A percentile compares a stretch with the other conserved stretches of the same genome.
These are phyloP conservation scores for Avena atlantica DNA, from an alignment of 176 grass and related monocot genomes.

Conservation along the genomic window DNA sequence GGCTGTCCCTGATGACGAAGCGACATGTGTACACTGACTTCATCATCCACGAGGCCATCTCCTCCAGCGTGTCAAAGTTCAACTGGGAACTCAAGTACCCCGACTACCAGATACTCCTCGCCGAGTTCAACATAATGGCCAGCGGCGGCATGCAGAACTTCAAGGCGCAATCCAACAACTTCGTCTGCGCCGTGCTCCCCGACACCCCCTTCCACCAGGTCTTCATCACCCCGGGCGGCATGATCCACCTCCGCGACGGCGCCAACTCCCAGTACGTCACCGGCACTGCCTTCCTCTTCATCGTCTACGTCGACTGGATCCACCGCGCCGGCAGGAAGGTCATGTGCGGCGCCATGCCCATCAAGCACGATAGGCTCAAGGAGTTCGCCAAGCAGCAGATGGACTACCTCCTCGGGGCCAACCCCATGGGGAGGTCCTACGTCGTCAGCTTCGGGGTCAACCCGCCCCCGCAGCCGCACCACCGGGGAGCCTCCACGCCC, in stretches of 20 bases:
- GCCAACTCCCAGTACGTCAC: constrained; percentile 97
- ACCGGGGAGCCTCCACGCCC: constrained; percentile 79
- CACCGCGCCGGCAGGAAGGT: constrained; percentile 53
- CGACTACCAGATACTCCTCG: constrained; percentile 79
- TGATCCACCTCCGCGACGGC: constrained; percentile 85
- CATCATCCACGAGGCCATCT: constrained; percentile 74
- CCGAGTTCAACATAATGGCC: constrained; percentile 65
- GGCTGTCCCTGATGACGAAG: constrained; percentile 78
- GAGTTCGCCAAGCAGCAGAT: constrained; percentile 94
- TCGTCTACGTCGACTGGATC: constrained; percentile 75
- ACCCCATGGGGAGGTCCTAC: constrained; percentile 76
- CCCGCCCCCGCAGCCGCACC: constrained; percentile 78
- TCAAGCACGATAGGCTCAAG: constrained; percentile 53
- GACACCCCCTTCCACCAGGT: constrained; percentile 83
- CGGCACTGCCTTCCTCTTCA: constrained; percentile 73
- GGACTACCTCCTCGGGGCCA: constrained; percentile 86
- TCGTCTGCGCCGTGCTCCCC: constrained; percentile 78
- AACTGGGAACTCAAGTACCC: constrained; percentile 97
- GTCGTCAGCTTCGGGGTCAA: constrained; percentile 79
- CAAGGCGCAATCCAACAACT: constrained; percentile 86
- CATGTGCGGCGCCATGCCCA: constrained; percentile 54
- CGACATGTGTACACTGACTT: constrained; percentile 62
- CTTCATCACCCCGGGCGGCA: constrained; percentile 77
- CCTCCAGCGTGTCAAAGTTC: constrained; percentile 88
- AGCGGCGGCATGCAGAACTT: constrained; percentile 64